phyloP scores from a whole-genome alignment of 2,329 filamentous ascomycete genomes.

The Fusarium poae region DNA sequence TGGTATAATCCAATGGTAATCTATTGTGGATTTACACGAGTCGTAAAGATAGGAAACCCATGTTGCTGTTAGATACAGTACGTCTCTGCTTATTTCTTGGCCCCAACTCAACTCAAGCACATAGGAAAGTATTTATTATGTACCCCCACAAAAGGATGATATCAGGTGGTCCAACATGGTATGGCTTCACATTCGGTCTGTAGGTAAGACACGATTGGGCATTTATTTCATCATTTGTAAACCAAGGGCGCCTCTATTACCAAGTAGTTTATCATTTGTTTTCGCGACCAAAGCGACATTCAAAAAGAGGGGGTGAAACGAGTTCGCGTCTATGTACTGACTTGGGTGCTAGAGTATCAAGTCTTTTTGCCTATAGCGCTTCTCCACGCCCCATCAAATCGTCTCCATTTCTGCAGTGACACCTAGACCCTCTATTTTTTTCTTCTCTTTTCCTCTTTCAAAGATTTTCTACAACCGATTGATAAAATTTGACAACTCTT shows the following conservation, averaged over 20 bases:
- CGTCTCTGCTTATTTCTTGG: neutral
- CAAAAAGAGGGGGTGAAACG: conserved; percentile 13
- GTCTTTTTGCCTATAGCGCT: conserved; percentile 3
- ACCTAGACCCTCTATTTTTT: conserved; percentile 16
- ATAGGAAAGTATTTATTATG: neutral
- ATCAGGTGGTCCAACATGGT: conserved; percentile 13
- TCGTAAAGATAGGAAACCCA: conserved; percentile 3
- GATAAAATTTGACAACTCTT: conserved; percentile 16
- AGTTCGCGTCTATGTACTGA: conserved; percentile 18
- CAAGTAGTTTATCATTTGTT: neutral
- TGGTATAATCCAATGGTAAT: neutral
- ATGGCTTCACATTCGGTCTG: conserved; percentile 5
- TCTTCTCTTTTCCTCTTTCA: neutral
- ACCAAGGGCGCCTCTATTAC: neutral
- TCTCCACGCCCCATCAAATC: conserved; percentile 20
- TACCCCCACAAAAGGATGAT: conserved; percentile 8
- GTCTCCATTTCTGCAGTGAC: conserved; percentile 25
- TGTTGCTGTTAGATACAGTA: neutral
- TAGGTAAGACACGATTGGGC: conserved; percentile 2
- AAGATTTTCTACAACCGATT: conserved; percentile 19
- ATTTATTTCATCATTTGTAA: conserved; percentile 28
- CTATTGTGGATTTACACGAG: conserved; percentile 19
- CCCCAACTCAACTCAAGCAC: conserved; percentile 1
- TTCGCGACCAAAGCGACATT: conserved; percentile 1
- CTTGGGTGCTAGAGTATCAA: neutral